A percentile compares a stretch with the other conserved stretches of the same genome.
Conservation (phyloP, 495 filamentous ascomycete species). For the Recurvomyces mirabilis region DNA sequence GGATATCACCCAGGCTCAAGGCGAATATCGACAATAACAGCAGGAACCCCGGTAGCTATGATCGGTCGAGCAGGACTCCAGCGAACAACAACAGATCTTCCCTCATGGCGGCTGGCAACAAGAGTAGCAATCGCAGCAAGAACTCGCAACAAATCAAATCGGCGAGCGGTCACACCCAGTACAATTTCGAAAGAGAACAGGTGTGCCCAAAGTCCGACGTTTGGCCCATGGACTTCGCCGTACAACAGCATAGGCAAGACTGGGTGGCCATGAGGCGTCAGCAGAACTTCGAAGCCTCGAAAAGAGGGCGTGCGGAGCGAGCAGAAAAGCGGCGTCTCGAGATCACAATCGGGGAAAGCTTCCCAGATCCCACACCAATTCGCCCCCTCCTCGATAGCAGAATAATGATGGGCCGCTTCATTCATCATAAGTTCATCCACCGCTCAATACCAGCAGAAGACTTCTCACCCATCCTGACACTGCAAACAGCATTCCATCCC, state of each 20-base stretch:
- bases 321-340: not conserved
- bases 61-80: too few relatives aligned
- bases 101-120: too few relatives aligned
- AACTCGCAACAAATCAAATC: too few relatives aligned
- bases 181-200: constrained; percentile 2
- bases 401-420: not conserved
- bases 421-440: too few relatives aligned
- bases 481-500: constrained; percentile 11
- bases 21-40: too few relatives aligned
- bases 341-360: not conserved
- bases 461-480: constrained; percentile 9
- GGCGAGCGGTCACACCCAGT: too few relatives aligned
- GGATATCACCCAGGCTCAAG: too few relatives aligned
- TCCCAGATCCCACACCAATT: not conserved
- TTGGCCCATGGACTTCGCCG: constrained; percentile 12
- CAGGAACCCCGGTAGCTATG: too few relatives aligned
- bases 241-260: constrained; percentile 4
- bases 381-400: not conserved
- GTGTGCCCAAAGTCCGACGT: constrained; percentile 13
- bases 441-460: not conserved
- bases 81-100: too few relatives aligned
- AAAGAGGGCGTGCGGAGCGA: not conserved
- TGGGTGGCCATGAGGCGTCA: constrained; percentile 3
- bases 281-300: not conserved
- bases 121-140: too few relatives aligned